These are phyloP conservation scores for Chrysoporthe deuterocubensis DNA, from an alignment of 2,329 filamentous ascomycete genomes.

Conservation along the genomic window DNA sequence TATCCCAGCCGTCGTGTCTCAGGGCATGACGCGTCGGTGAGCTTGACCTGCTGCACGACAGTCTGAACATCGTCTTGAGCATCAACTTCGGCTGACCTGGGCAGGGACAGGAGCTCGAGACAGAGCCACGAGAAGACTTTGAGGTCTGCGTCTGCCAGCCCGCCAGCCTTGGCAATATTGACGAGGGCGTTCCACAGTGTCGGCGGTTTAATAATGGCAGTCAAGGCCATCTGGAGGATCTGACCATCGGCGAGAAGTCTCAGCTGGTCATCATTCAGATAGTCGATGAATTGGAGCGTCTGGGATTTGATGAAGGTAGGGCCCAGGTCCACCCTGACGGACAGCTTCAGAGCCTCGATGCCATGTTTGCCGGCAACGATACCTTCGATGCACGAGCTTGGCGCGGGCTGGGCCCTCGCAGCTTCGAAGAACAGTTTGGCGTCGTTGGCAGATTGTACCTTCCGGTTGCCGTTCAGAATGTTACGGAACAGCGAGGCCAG, in stretches of 20 bases:
- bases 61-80: slow-evolving; percentile 32
- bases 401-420: slow-evolving; percentile 28
- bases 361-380: slow-evolving; percentile 36
- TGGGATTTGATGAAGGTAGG: slow-evolving; percentile 37
- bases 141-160: slow-evolving; percentile 39
- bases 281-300: slow-evolving; percentile 43
- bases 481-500: slow-evolving; percentile 31
- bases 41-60: slow-evolving; percentile 33
- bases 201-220: slow-evolving; percentile 53
- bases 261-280: slow-evolving; percentile 47
- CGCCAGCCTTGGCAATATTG: slow-evolving; percentile 34
- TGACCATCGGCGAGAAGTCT: slow-evolving; percentile 55
- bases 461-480: slow-evolving; percentile 33
- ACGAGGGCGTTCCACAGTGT: slow-evolving; percentile 58
- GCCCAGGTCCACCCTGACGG: slow-evolving; percentile 35
- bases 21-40: slow-evolving; percentile 36
- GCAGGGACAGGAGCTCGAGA: slow-evolving; percentile 50
- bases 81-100: slow-evolving; percentile 31
- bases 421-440: slow-evolving; percentile 40
- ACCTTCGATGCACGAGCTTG: slow-evolving; percentile 35
- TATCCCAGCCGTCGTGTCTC: slow-evolving; percentile 34
- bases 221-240: slow-evolving; percentile 51
- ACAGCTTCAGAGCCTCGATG: slow-evolving; percentile 33
- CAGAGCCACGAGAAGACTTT: slow-evolving; percentile 53
- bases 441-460: slow-evolving; percentile 30